phyloP scores from a whole-genome alignment of 306 rosid species.

The Begonia peltatifolia region DNA sequence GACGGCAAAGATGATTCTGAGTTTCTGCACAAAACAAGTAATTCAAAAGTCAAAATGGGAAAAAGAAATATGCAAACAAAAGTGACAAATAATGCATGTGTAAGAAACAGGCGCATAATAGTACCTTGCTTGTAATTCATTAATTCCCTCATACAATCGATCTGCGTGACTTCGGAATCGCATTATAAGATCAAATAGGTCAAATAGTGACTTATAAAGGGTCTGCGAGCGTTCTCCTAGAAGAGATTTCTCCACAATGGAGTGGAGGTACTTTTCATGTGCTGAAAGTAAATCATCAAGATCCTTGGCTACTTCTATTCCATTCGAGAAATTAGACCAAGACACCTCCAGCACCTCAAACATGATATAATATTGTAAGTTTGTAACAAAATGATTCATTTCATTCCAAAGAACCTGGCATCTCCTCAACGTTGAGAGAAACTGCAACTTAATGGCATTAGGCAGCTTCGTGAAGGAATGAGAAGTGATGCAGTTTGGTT shows the following conservation, averaged over 20 bases:
- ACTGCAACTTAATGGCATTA: constrained; percentile 47
- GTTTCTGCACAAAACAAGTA: constrained; percentile 35
- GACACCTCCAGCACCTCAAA: constrained; percentile 95
- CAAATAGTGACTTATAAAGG: constrained; percentile 70
- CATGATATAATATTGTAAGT: constrained; percentile 92
- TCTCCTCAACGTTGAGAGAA: constrained; percentile 82
- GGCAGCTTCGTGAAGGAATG: constrained; percentile 67
- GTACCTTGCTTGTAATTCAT: constrained; percentile 88
- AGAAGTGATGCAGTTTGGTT: constrained; percentile 86
- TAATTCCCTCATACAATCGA: constrained; percentile 79
- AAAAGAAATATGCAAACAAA: constrained; percentile 1
- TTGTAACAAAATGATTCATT: constrained; percentile 93
- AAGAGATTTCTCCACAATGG: constrained; percentile 84
- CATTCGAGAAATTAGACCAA: constrained; percentile 69
- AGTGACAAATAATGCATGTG: not conserved
- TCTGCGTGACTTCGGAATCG: constrained; percentile 77
- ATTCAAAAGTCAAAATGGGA: not conserved
- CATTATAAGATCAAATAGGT: constrained; percentile 77
- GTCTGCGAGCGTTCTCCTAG: constrained; percentile 81
- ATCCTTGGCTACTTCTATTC: constrained; percentile 90
- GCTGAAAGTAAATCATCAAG: constrained; percentile 93
- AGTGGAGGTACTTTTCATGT: constrained; percentile 81
- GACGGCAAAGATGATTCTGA: constrained; percentile 48
- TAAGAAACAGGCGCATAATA: constrained; percentile 3
- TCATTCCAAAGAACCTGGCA: constrained; percentile 96